A percentile compares a stretch with the other conserved stretches of the same genome.
These are phyloP conservation scores for Kitagawia praeruptora DNA, from an alignment of 129 eudicot species.

Conservation along the genomic window DNA sequence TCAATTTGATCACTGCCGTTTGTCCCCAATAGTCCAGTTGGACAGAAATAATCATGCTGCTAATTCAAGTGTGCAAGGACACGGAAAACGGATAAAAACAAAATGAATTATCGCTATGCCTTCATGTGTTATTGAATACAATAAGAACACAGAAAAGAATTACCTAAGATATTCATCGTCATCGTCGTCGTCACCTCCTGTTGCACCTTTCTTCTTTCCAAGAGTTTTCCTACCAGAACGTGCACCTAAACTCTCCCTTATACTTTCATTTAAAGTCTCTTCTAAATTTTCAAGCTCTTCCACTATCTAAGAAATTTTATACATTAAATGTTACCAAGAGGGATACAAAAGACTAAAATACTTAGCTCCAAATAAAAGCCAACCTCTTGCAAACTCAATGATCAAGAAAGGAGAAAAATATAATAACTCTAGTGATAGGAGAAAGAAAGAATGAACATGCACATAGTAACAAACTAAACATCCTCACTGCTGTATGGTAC, in stretches of 20 bases:
- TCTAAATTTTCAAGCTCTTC: constrained; percentile 99
- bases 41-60: background rate
- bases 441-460: background rate
- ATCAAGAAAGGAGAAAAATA: no score
- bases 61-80: background rate
- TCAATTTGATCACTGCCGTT: background rate
- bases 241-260: constrained; percentile 94
- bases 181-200: constrained; percentile 71
- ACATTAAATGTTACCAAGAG: no score
- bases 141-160: background rate
- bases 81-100: background rate
- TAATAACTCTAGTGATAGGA: background rate
- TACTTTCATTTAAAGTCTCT: constrained; percentile 94
- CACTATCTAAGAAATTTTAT: constrained; percentile 35
- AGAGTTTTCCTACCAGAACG: constrained; percentile 48
- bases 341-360: no score
- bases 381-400: no score
- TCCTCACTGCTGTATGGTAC: constrained; percentile 18
- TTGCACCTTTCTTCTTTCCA: constrained; percentile 61
- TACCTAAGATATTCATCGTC: constrained; percentile 81
- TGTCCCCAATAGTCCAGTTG: background rate
- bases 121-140: background rate
- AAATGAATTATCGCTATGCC: background rate
- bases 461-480: constrained; percentile 6
- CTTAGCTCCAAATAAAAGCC: no score